Conservation (phyloP, 805 yeast species). For the Saturnispora saitoi region DNA sequence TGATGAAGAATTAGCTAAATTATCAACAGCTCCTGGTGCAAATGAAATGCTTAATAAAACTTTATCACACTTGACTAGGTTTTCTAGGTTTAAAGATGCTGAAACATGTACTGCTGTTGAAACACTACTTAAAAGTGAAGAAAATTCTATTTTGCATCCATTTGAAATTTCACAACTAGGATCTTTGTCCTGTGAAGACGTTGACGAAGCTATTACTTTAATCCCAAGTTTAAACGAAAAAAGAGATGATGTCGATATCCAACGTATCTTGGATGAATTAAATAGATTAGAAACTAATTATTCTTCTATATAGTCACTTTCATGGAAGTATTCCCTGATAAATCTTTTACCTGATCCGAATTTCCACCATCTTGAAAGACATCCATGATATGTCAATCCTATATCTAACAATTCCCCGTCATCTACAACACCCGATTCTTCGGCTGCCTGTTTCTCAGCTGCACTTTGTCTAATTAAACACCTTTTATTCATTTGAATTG, state of each 20-base stretch:
- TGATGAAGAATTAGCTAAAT: slow-evolving; percentile 41
- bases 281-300: slow-evolving; percentile 49
- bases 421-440: not conserved
- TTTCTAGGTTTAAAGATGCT: slow-evolving; percentile 85
- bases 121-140: slow-evolving; percentile 65
- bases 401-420: slow-evolving; percentile 17
- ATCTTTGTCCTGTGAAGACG: slow-evolving; percentile 88
- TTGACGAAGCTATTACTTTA: slow-evolving; percentile 91
- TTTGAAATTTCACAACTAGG: slow-evolving; percentile 87
- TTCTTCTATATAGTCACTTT: slow-evolving; percentile 24
- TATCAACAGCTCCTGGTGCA: slow-evolving; percentile 60
- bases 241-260: slow-evolving; percentile 79
- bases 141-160: slow-evolving; percentile 76
- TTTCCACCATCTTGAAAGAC: slow-evolving; percentile 73
- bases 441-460: slow-evolving; percentile 10
- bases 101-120: slow-evolving; percentile 93
- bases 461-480: slow-evolving; percentile 42
- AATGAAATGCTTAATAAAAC: slow-evolving; percentile 89
- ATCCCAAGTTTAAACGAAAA: slow-evolving; percentile 81
- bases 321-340: slow-evolving; percentile 34
- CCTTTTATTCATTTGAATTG: slow-evolving; percentile 42
- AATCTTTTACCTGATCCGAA: slow-evolving; percentile 53
- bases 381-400: slow-evolving; percentile 43
- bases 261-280: slow-evolving; percentile 78
- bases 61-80: slow-evolving; percentile 72